Percentiles rank a stretch among this genome's conserved stretches.
phyloP scores from a whole-genome alignment of 2,329 filamentous ascomycete species.

The Cladosporium sp. region DNA sequence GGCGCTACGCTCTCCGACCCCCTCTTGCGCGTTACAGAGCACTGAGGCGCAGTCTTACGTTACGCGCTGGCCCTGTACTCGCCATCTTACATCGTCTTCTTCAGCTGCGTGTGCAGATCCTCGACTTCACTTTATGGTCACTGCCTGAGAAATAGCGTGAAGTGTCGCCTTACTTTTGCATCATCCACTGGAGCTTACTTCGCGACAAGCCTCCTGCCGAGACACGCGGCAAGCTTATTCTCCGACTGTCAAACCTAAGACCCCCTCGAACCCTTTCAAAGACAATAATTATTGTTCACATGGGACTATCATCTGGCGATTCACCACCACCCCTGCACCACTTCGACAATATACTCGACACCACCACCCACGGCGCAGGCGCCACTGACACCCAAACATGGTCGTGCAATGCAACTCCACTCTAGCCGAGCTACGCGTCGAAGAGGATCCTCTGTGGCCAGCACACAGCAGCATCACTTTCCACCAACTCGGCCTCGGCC shows the following conservation, averaged over 20 bases:
- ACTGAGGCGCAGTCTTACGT: slow-evolving; percentile 1
- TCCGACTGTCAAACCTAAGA: background rate
- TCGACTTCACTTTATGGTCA: background rate
- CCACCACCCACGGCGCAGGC: background rate
- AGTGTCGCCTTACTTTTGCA: background rate
- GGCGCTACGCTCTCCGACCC: background rate
- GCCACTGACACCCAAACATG: slow-evolving; percentile 22
- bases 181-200: slow-evolving; percentile 1
- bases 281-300: slow-evolving; percentile 6
- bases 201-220: slow-evolving; percentile 16
- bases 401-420: slow-evolving; percentile 50
- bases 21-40: background rate
- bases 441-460: slow-evolving; percentile 52
- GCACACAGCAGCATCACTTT: slow-evolving; percentile 51
- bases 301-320: background rate
- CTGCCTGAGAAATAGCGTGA: background rate
- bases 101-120: background rate
- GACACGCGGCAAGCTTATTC: slow-evolving; percentile 15
- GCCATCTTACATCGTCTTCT: background rate
- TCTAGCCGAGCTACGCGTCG: slow-evolving; percentile 47
- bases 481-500: slow-evolving; percentile 56
- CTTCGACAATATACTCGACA: background rate
- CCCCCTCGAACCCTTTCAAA: background rate
- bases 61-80: background rate
- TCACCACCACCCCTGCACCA: background rate